Conservation (phyloP, 2,329 filamentous ascomycete species). For the Fusarium illudens region DNA sequence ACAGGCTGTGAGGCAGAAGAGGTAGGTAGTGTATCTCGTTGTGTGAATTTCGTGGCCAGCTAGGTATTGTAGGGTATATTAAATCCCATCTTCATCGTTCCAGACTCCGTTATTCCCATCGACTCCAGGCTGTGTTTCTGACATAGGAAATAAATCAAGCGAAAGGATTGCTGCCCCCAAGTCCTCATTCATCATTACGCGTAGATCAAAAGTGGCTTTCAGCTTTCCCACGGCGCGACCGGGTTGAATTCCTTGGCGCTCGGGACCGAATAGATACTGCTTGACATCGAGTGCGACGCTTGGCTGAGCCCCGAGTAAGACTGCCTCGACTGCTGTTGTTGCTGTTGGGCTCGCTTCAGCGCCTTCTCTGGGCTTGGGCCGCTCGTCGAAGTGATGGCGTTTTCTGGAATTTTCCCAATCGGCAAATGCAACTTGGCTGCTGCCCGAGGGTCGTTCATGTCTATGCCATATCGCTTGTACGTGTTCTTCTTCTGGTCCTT, state of each 20-base stretch:
- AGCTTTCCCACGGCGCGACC: conserved; percentile 47
- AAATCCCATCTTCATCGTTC: conserved; percentile 11
- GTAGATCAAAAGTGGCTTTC: neutral
- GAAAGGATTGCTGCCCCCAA: neutral
- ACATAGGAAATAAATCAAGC: conserved; percentile 15
- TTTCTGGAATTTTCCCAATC: conserved; percentile 54
- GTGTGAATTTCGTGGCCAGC: neutral
- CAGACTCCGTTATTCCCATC: neutral
- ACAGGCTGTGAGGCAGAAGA: neutral
- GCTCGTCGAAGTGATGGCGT: conserved; percentile 56
- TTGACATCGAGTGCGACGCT: conserved; percentile 46
- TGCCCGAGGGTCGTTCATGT: conserved; percentile 53
- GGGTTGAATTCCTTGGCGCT: conserved; percentile 45
- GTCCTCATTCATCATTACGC: conserved; percentile 17
- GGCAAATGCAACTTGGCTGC: conserved; percentile 58
- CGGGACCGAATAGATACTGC: conserved; percentile 46
- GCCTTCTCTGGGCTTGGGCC: conserved; percentile 59
- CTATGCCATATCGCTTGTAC: conserved; percentile 55
- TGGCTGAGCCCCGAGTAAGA: conserved; percentile 41
- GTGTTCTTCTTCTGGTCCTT: conserved; percentile 55
- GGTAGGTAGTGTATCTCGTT: neutral
- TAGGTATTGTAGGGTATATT: conserved; percentile 16
- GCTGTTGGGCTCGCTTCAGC: conserved; percentile 46
- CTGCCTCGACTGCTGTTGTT: conserved; percentile 46
- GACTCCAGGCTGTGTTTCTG: conserved; percentile 15